Evolutionary conservation across 169 alveolate species (phyloP).

Genomic region (Plasmodium fragile): DNA sequence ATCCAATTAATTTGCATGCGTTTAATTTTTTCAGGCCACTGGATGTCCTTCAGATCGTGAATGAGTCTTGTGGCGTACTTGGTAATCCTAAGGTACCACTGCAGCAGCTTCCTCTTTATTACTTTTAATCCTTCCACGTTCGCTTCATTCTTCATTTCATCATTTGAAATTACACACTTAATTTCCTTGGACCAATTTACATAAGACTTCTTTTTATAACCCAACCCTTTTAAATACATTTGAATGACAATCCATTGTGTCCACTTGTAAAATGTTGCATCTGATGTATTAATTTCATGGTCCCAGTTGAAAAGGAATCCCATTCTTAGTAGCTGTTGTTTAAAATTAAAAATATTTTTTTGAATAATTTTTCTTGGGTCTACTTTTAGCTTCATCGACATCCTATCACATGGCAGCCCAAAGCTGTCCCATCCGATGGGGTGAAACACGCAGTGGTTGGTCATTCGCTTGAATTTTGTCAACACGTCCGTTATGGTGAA

Average conservation of each 20-base stretch:
- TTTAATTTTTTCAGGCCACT: conserved; percentile 91
- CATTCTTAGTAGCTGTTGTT: conserved; percentile 86
- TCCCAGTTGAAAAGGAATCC: conserved; percentile 94
- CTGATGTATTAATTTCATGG: conserved; percentile 90
- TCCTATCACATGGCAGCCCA: conserved; percentile 95
- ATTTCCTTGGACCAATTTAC: conserved; percentile 85
- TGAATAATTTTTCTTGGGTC: conserved; percentile 85
- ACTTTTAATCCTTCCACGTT: conserved; percentile 91
- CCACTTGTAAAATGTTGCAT: conserved; percentile 90
- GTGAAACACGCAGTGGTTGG: conserved; percentile 89
- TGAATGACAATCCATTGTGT: conserved; percentile 93
- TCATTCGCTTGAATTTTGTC: conserved; percentile 90
- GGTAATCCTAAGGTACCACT: conserved; percentile 92
- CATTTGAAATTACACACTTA: conserved; percentile 93
- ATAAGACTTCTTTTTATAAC: conserved; percentile 85
- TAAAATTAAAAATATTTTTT: conserved; percentile 87
- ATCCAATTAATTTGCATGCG: conserved; percentile 93
- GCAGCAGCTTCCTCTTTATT: conserved; percentile 83
- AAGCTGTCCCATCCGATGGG: conserved; percentile 96
- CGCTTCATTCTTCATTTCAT: conserved; percentile 91
- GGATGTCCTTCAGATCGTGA: conserved; percentile 82
- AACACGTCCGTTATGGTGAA: conserved; percentile 92
- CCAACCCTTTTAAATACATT: conserved; percentile 86
- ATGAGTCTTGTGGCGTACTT: conserved; percentile 88
- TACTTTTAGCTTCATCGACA: conserved; percentile 86